Conservation (phyloP, 2,329 filamentous ascomycete genomes). For the Phaeosphaeria sp. region DNA sequence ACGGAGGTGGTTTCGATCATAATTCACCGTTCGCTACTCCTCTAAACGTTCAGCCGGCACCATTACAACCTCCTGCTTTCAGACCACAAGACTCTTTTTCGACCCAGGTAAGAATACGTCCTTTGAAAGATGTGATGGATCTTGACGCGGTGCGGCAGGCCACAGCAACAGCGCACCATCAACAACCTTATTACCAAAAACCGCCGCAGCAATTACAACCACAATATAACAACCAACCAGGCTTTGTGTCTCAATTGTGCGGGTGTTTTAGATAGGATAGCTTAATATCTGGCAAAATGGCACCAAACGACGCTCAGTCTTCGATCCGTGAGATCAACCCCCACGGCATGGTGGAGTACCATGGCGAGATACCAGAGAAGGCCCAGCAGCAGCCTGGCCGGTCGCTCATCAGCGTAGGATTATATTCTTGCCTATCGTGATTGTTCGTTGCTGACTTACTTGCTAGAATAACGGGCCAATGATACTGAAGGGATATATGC, state of each 20-base stretch:
- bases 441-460: not conserved
- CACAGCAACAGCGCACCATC: slow-evolving; percentile 5
- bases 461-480: slow-evolving; percentile 16
- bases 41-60: slow-evolving; percentile 12
- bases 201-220: slow-evolving; percentile 6
- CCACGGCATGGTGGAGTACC: slow-evolving; percentile 1
- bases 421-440: not conserved
- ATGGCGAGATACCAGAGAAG: slow-evolving; percentile 6
- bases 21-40: slow-evolving; percentile 14
- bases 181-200: slow-evolving; percentile 5
- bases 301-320: slow-evolving; percentile 11
- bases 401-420: slow-evolving; percentile 1
- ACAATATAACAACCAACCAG: slow-evolving; percentile 17
- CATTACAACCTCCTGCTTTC: slow-evolving; percentile 10
- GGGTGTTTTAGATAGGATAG: slow-evolving; percentile 14
- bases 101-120: slow-evolving; percentile 13
- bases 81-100: slow-evolving; percentile 11
- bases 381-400: not conserved
- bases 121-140: not conserved
- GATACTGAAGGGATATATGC: slow-evolving; percentile 24
- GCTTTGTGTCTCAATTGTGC: slow-evolving; percentile 28
- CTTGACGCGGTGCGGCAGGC: slow-evolving; percentile 11
- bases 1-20: slow-evolving; percentile 13
- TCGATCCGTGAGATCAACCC: slow-evolving; percentile 18
- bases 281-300: slow-evolving; percentile 4